Percentiles rank a stretch among this genome's conserved stretches.
phyloP scores from a whole-genome alignment of 1,284 basidiomycete genomes.

The Gomphus bonarii region DNA sequence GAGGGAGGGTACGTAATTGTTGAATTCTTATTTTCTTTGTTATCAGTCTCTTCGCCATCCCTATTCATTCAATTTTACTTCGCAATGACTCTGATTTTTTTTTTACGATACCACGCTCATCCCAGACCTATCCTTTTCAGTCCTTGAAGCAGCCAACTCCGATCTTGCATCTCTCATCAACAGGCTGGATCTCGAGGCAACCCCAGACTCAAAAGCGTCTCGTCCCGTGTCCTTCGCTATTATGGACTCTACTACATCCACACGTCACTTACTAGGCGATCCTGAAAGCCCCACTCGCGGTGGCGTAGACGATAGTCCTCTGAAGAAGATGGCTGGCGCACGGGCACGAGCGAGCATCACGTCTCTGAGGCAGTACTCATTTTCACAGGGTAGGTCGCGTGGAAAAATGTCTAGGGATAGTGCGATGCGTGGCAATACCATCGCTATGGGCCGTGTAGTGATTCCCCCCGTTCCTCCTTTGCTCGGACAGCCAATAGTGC shows the following conservation, averaged over 20 bases:
- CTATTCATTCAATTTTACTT: neutral
- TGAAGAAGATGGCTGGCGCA: slow-evolving; percentile 13
- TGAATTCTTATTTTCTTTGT: neutral
- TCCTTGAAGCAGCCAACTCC: slow-evolving; percentile 65
- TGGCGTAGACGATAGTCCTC: slow-evolving; percentile 16
- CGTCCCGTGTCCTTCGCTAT: neutral
- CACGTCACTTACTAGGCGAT: slow-evolving; percentile 1
- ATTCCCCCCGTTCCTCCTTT: slow-evolving; percentile 16
- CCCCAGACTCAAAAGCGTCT: slow-evolving; percentile 39
- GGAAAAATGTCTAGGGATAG: neutral
- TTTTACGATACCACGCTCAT: neutral
- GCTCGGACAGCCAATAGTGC: slow-evolving; percentile 52
- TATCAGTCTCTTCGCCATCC: neutral
- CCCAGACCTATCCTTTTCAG: slow-evolving; percentile 45
- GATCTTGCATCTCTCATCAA: slow-evolving; percentile 69
- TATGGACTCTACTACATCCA: slow-evolving; percentile 1
- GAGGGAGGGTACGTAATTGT: neutral
- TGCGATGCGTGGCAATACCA: neutral
- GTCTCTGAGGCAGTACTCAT: slow-evolving; percentile 51
- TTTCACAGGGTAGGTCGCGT: slow-evolving; percentile 24
- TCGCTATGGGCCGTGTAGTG: neutral
- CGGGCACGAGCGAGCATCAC: slow-evolving; percentile 29
- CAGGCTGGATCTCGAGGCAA: slow-evolving; percentile 62
- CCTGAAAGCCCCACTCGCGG: slow-evolving; percentile 29
- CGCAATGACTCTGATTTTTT: neutral